A percentile compares a stretch with the other conserved stretches of the same genome.
Evolutionary conservation across 495 filamentous ascomycete genomes (phyloP).

Genomic region (Sabuloglossum arenarium): DNA sequence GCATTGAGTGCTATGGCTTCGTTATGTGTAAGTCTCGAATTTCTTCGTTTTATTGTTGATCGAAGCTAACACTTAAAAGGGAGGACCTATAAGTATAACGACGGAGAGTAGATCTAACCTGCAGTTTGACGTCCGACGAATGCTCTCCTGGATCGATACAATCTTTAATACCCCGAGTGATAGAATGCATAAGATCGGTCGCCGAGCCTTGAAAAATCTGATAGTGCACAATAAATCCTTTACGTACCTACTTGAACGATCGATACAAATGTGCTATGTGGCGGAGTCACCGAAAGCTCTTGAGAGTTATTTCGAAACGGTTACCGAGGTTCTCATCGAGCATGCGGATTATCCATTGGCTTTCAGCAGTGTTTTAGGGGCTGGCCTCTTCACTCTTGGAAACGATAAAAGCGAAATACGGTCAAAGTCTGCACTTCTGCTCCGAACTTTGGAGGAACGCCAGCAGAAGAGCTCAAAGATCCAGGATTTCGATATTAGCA

Average conservation of each 20-base stretch:
- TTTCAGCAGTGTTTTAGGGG: constrained; percentile 76
- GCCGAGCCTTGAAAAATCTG: constrained; percentile 73
- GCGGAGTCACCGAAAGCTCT: constrained; percentile 58
- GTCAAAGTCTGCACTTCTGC: constrained; percentile 68
- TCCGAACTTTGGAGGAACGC: constrained; percentile 65
- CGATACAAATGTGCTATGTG: constrained; percentile 73
- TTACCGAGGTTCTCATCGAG: constrained; percentile 67
- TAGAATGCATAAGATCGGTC: constrained; percentile 77
- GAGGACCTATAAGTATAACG: constrained; percentile 70
- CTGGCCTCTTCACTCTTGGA: constrained; percentile 77
- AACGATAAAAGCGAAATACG: constrained; percentile 74
- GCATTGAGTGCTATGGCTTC: constrained; percentile 91
- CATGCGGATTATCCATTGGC: constrained; percentile 56
- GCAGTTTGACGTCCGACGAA: constrained; percentile 76
- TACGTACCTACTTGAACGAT: constrained; percentile 62
- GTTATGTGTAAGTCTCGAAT: constrained; percentile 42
- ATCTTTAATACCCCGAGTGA: constrained; percentile 85
- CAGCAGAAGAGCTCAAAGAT: constrained; percentile 72
- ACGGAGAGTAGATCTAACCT: constrained; percentile 66
- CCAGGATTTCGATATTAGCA: constrained; percentile 94
- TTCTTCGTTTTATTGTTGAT: background rate
- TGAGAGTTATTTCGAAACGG: constrained; percentile 89
- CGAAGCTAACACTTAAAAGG: constrained; percentile 18
- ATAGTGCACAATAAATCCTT: constrained; percentile 78
- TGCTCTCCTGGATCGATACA: constrained; percentile 84